Base-by-base conservation (phyloP, 768 basidiomycete species). In the Suillus bovinus region DNA sequence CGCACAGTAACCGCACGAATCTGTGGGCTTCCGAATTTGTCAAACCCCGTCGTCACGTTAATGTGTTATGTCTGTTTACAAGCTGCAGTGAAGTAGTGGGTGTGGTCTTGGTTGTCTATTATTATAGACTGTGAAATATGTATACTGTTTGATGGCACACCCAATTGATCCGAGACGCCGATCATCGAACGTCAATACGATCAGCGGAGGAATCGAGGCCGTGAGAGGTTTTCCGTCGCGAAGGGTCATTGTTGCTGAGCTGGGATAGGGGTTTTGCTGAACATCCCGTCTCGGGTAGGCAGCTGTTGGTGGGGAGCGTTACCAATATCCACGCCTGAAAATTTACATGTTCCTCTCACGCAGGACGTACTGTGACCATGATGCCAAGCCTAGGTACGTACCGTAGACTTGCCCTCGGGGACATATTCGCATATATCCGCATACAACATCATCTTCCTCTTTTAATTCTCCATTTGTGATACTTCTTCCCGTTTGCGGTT, bases 151-250 rank as follows among this genome's bases (percentile, higher is more conserved):
- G n/a, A n/a, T 34, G 52, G n/a, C n/a, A 22, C 33, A 24, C 53
- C 22, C 14, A 44, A 27, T 24, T 55, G 54, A 55, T 55, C 36
- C 54, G 54, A 56, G 54, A 38, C 24, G 54, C 22, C 53, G 53
- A 38, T 38, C 36, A 56, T 24, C 20, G 22, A 54, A 54, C 53
- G 22, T 14, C 7, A 27, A 17, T 56, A 36, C 54, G 34, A 38
- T 56, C 54, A 56, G 36, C 54, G 36, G 54, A 27, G 34, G 33
- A 38, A 56, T 38, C 54, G 10, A 56, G 54, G 36, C 3, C 50
- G 50, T 52, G 50, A 29, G 50, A 52, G 3, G 50, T 17, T n/a
- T 31, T 52, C 29, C 50, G 29, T 11, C 10, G 17, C 20, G 29
- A 29, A 31, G 50, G 50, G 50, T 11, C 50, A 31, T 31, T 52